Conservation (phyloP, 768 basidiomycete species). For the Mycena capillaripes region DNA sequence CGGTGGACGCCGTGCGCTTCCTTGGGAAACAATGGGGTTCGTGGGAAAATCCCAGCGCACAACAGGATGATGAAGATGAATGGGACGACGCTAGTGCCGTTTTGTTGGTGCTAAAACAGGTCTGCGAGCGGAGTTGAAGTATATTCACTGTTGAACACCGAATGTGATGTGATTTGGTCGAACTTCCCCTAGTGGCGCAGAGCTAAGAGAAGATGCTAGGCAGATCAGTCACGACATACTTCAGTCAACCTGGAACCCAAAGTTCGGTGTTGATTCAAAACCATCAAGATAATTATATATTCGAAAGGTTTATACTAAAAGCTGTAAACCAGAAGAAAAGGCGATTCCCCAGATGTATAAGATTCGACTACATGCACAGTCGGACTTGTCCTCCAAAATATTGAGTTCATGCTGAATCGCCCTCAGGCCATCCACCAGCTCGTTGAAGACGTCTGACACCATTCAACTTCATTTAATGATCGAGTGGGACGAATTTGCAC, state of each 20-base stretch:
- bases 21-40: slow-evolving; percentile 9
- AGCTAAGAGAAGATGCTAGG: too few relatives aligned
- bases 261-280: background rate
- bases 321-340: background rate
- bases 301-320: background rate
- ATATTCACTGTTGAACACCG: background rate
- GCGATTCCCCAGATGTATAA: background rate
- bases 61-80: slow-evolving; percentile 26
- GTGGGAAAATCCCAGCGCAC: background rate
- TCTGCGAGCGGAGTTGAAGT: slow-evolving; percentile 2
- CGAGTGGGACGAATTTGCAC: background rate
- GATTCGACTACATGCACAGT: background rate
- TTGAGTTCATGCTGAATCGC: slow-evolving; percentile 17
- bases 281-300: background rate
- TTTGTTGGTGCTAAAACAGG: slow-evolving; percentile 10
- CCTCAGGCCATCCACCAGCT: background rate
- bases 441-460: slow-evolving; percentile 4
- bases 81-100: slow-evolving; percentile 35
- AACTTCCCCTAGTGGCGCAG: too few relatives aligned
- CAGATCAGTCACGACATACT: too few relatives aligned
- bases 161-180: too few relatives aligned
- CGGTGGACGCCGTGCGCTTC: slow-evolving; percentile 25
- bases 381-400: slow-evolving; percentile 1
- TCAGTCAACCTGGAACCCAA: background rate
- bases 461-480: background rate